phyloP scores from a whole-genome alignment of 2,329 filamentous ascomycete genomes.

The Aspergillus flavus region DNA sequence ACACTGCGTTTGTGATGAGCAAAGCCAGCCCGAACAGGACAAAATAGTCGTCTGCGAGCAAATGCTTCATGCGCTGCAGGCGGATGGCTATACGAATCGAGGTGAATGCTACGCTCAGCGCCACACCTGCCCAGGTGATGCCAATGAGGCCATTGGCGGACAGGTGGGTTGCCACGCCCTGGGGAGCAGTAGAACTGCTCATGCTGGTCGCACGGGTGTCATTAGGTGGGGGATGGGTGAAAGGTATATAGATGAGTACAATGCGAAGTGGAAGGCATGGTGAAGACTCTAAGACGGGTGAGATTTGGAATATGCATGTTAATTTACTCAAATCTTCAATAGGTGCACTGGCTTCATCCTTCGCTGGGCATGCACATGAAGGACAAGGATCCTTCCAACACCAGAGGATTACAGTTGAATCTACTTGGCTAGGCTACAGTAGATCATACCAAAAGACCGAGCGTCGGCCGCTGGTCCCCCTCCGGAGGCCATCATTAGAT shows the following conservation, averaged over 20 bases:
- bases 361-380: neutral
- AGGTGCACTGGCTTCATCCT: neutral
- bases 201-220: neutral
- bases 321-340: neutral
- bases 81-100: conserved; percentile 19
- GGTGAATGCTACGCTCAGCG: conserved; percentile 20
- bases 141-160: conserved; percentile 19
- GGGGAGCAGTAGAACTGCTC: conserved; percentile 1
- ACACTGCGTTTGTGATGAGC: conserved; percentile 20
- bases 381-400: neutral
- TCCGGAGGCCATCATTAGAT: neutral
- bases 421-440: neutral
- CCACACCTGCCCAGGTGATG: conserved; percentile 22
- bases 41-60: conserved; percentile 24
- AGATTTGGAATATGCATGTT: neutral
- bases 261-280: neutral
- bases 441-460: neutral
- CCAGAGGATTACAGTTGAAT: neutral
- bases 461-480: neutral
- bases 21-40: conserved; percentile 19
- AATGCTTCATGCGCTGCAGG: conserved; percentile 16
- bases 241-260: neutral
- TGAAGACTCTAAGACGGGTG: neutral
- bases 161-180: conserved; percentile 16
- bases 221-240: neutral